Conservation (phyloP, 257 asterid genomes). For the Avicennia marina region DNA sequence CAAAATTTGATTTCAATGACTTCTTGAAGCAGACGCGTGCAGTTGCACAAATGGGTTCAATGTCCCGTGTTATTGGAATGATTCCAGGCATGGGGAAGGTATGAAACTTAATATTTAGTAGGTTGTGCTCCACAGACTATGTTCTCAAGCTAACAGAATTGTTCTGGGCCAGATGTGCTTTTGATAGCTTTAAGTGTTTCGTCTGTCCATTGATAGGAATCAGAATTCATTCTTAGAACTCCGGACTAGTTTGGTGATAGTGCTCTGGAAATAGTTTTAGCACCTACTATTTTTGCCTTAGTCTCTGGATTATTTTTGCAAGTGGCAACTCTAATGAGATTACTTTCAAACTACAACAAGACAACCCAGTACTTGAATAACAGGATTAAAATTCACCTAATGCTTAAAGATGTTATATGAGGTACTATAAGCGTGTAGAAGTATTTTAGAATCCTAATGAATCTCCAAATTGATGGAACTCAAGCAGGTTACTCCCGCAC, state of each 20-base stretch:
- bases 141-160: too few species aligned
- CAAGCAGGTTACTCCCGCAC: constrained; percentile 93
- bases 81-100: constrained; percentile 99
- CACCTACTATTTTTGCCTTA: too few species aligned
- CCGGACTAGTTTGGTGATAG: too few species aligned
- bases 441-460: constrained; percentile 13
- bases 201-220: too few species aligned
- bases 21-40: constrained; percentile 95
- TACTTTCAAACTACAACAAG: too few species aligned
- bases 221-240: too few species aligned
- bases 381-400: constrained; percentile 1
- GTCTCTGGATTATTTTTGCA: too few species aligned
- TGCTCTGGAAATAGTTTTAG: too few species aligned
- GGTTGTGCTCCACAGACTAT: too few species aligned
- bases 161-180: too few species aligned
- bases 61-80: constrained; percentile 98
- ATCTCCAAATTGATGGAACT: constrained; percentile 20
- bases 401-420: constrained; percentile 8
- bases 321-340: not conserved
- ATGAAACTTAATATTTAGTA: constrained; percentile 19
- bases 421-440: constrained; percentile 5
- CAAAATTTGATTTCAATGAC: constrained; percentile 94
- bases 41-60: constrained; percentile 92
- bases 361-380: not conserved
- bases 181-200: too few species aligned